Evolutionary conservation across 345 rosid genomes (phyloP), one percentile per base, ranked within the genome.

Genomic region (Carallia pectinifolia): DNA sequence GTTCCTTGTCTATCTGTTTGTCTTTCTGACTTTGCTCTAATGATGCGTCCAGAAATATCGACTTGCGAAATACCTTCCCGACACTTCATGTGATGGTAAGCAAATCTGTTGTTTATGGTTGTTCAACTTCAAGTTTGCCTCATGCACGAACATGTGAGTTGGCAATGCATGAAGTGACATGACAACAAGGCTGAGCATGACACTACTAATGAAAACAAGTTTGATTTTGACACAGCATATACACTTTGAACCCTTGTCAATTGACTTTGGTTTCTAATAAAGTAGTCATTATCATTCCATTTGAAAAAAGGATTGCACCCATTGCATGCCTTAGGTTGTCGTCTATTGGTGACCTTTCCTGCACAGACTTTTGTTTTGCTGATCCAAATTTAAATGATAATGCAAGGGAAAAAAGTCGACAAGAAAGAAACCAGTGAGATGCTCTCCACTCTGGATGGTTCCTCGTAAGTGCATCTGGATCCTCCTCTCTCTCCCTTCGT

Each of bases 81-180:
- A 95, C 75, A 87, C 97, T 27, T 88, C 93, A 27, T 86, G 96
- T 53, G 99, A 95, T 86, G 99, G 99, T 95, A 81, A 62, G 80
- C 61, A 8, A 39, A 31, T 69, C 27, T 63, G 13, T 62, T 68
- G 62, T 77, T 64, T 55, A 34, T 44, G 64, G 38, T 50, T 62
- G 61, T 72, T 69, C 72, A 61, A 61, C 23, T 63, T 4, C 30
- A 37, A 55, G 18, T 6, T 31, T 33, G n/a, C 31, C 1, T 6
- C 44, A 29, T 30, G 52, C 64, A 56, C 47, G 16, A 6, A 27
- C 60, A 27, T 56, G 34, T 30, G 29, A 56, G 34, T 27, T 19
- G 60, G 60, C 60, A 56, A 56, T 56, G 34, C 27, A 27, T 27
- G 60, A 44, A 44, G 13, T 3, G 16, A 44, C 50, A 12, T 3